These are phyloP conservation scores for Cryptosporidium sp. DNA, from an alignment of 169 alveolate species.

Conservation along the genomic window DNA sequence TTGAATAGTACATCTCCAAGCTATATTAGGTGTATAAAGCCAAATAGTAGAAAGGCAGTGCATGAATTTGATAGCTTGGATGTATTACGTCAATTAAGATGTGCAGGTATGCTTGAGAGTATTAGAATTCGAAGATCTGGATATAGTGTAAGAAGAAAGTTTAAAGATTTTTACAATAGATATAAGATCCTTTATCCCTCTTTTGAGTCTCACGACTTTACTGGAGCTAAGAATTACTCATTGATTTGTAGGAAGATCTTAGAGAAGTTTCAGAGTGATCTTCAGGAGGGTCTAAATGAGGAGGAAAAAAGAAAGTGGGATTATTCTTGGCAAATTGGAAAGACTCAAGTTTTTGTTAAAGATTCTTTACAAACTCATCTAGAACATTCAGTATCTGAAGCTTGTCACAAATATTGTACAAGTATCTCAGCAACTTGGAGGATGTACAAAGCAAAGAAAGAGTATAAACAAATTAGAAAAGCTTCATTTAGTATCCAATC, in stretches of 20 bases:
- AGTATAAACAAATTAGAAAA: not conserved
- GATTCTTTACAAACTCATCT: conserved; percentile 56
- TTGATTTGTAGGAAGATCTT: conserved; percentile 71
- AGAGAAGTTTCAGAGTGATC: conserved; percentile 49
- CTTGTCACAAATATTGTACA: conserved; percentile 56
- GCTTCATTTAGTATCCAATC: conserved; percentile 18
- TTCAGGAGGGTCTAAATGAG: conserved; percentile 16
- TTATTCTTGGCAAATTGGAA: conserved; percentile 77
- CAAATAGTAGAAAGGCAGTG: conserved; percentile 86
- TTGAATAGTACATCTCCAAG: conserved; percentile 86
- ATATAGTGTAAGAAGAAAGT: conserved; percentile 83
- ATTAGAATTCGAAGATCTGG: conserved; percentile 86
- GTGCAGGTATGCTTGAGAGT: conserved; percentile 87
- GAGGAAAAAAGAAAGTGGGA: conserved; percentile 40
- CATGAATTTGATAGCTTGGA: conserved; percentile 86
- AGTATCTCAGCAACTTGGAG: conserved; percentile 63
- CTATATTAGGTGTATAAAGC: conserved; percentile 92
- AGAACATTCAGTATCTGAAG: conserved; percentile 52
- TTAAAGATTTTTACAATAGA: conserved; percentile 79
- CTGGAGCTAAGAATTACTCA: conserved; percentile 60
- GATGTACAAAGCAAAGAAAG: conserved; percentile 55
- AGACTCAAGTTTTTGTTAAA: conserved; percentile 78
- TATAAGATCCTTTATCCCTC: conserved; percentile 75
- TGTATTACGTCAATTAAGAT: conserved; percentile 86
- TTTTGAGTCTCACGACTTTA: conserved; percentile 66